phyloP scores from a whole-genome alignment of 1,284 basidiomycete genomes.

The Marasmius sp. region DNA sequence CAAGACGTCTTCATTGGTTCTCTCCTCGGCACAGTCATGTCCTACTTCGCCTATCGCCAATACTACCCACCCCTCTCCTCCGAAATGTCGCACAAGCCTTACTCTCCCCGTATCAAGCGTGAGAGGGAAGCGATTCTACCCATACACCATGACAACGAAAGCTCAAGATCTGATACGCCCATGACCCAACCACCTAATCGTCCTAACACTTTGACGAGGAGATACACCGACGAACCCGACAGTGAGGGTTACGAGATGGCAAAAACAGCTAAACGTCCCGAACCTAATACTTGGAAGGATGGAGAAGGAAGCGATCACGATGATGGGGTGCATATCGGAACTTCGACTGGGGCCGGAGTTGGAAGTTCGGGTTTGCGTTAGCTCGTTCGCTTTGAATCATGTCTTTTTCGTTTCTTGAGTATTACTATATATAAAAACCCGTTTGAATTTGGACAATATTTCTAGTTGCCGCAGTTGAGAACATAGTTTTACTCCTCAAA shows the following conservation, averaged over 20 bases:
- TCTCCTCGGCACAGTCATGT: slow-evolving; percentile 68
- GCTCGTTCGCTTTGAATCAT: too few species aligned
- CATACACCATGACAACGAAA: slow-evolving; percentile 24
- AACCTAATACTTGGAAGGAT: slow-evolving; percentile 34
- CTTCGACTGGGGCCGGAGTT: too few species aligned
- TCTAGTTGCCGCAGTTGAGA: too few species aligned
- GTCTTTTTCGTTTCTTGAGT: too few species aligned
- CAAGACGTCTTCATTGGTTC: slow-evolving; percentile 85
- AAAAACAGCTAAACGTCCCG: slow-evolving; percentile 38
- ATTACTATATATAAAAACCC: too few species aligned
- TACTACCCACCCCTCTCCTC: slow-evolving; percentile 71
- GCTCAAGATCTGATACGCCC: background rate
- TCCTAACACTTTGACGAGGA: slow-evolving; percentile 5
- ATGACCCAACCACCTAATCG: slow-evolving; percentile 7
- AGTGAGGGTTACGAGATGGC: slow-evolving; percentile 26
- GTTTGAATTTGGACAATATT: too few species aligned
- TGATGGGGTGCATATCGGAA: background rate
- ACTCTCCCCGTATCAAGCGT: slow-evolving; percentile 66
- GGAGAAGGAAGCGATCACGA: slow-evolving; percentile 19
- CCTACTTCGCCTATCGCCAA: slow-evolving; percentile 82
- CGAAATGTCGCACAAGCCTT: slow-evolving; percentile 67
- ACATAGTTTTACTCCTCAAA: too few species aligned
- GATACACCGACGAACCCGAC: slow-evolving; percentile 12
- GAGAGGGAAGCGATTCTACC: slow-evolving; percentile 45
- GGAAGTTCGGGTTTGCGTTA: too few species aligned